A percentile compares a stretch with the other conserved stretches of the same genome.
phyloP scores from a whole-genome alignment of 148 eudicot genomes.

The Tetragonia tetragonoides region DNA sequence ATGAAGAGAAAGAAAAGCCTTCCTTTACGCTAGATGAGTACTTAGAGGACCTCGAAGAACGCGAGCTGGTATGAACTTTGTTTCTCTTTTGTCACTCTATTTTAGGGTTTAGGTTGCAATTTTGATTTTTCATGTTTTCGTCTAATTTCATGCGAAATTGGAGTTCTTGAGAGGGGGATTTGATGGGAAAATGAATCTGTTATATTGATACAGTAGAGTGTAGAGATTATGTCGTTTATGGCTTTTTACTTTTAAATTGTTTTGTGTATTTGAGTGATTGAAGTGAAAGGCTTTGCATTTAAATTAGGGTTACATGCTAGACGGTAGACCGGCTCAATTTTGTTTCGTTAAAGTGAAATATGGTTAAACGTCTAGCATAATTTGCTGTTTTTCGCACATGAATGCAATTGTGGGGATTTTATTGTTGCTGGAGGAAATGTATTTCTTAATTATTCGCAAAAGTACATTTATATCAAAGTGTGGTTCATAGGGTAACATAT shows the following conservation, averaged over 20 bases:
- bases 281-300: neutral
- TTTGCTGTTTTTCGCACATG: neutral
- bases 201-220: neutral
- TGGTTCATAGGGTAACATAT: neutral
- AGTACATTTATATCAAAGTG: neutral
- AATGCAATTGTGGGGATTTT: neutral
- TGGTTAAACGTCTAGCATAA: neutral
- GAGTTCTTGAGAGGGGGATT: neutral
- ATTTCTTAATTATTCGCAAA: neutral
- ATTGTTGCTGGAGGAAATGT: neutral
- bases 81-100: neutral
- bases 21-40: conserved; percentile 68
- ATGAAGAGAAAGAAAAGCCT: conserved; percentile 43
- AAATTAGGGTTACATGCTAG: neutral
- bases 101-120: conserved; percentile 17
- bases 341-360: neutral
- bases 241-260: too few relatives aligned
- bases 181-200: neutral
- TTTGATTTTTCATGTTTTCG: neutral
- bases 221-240: neutral
- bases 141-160: neutral
- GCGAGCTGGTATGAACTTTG: conserved; percentile 61
- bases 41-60: conserved; percentile 71
- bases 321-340: neutral
- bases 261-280: neutral